Evolutionary conservation across 2,329 filamentous ascomycete genomes (phyloP), one percentile per base, ranked within the genome.

Genomic region (Diaporthe batatas): DNA sequence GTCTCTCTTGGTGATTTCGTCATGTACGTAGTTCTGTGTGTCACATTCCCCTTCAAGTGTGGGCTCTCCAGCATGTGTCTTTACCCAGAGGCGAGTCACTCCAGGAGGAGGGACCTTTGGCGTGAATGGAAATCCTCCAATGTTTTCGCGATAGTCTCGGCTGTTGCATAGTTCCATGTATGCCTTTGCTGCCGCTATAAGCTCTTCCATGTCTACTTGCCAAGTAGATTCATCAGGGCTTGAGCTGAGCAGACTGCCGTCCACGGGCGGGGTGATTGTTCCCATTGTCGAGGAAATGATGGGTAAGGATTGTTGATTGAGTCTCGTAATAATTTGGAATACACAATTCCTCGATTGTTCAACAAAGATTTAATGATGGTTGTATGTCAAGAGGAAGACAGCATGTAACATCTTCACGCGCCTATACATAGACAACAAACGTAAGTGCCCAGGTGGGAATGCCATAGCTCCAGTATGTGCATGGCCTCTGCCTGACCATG

Each of bases 41-140:
- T 25, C 23, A 16, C 32, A 34, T 49, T 68, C 49, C 7, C 6
- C 64, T 6, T 7, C 16, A 6, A 65, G 42, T 25, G 62, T 65
- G 62, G 62, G 44, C 3, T 21, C 44, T 18, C n/a, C 44, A 51
- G 6, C 44, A 3, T 51, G 21, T 34, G 18, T 5, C 62, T 65
- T 67, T 11, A 67, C 62, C 62, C 62, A 67, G 11, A 67, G 44
- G 44, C 62, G 34, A 23, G 44, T 36, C n/a, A 67, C 42, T 34
- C 44, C 62, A 36, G 62, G 44, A 36, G 62, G 62, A n/a, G 36
- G 44, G 23, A 39, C 44, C 23, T 67, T 53, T 49, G 62, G 62
- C 6, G 29, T 36, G 6, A 67, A 67, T n/a, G 21, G 21, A 36
- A 67, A 67, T 11, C 62, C 62, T 51, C 44, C n/a, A 29, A 23